Conservation (phyloP, 2,329 filamentous ascomycete species). For the Zalaria obscura region DNA sequence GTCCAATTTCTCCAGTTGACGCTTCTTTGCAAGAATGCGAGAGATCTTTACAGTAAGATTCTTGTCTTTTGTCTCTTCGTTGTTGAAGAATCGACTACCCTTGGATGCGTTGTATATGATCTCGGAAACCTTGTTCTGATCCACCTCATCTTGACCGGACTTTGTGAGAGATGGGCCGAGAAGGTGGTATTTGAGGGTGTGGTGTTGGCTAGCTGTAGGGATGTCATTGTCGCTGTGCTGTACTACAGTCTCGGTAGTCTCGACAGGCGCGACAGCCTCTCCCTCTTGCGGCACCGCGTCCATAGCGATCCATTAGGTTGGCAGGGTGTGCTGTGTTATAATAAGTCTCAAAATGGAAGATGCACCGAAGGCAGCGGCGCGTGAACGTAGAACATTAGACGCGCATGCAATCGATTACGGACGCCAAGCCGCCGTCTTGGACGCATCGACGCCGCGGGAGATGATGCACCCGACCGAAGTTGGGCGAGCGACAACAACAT, state of each 20-base stretch:
- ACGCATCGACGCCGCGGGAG: no score
- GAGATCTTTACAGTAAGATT: slow-evolving; percentile 75
- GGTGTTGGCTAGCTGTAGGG: slow-evolving; percentile 26
- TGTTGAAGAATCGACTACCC: slow-evolving; percentile 90
- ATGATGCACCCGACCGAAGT: no score
- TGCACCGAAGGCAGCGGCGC: no score
- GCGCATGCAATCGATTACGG: no score
- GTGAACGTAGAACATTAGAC: no score
- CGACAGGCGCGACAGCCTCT: neutral
- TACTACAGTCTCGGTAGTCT: neutral
- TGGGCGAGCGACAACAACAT: no score
- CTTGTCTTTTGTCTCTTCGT: slow-evolving; percentile 73
- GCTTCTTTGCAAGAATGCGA: slow-evolving; percentile 61
- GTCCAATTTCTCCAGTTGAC: slow-evolving; percentile 60
- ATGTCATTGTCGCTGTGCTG: neutral
- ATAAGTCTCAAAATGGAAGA: no score
- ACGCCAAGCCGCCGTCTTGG: no score
- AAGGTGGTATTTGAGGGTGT: slow-evolving; percentile 75
- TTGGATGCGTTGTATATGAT: slow-evolving; percentile 96
- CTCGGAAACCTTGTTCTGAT: slow-evolving; percentile 87
- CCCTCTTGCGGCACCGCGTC: neutral
- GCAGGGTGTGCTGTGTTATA: no score
- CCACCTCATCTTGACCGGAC: slow-evolving; percentile 83
- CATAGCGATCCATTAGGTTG: slow-evolving; percentile 4
- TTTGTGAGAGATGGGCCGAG: slow-evolving; percentile 87